These are phyloP conservation scores for Sorghum bicolor DNA, from an alignment of 176 grass and related monocot species.

Conservation along the genomic window DNA sequence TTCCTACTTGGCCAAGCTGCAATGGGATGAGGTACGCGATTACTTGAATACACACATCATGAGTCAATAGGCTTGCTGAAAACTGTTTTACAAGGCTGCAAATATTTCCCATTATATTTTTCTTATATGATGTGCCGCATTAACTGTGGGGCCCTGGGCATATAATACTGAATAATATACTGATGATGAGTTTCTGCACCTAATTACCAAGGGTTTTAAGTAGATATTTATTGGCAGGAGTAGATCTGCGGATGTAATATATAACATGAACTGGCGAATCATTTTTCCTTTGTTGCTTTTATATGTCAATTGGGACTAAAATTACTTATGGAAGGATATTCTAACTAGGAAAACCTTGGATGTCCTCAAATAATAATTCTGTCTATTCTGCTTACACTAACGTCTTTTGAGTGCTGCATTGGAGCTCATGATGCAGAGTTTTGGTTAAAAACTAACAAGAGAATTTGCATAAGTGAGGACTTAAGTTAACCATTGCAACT, in stretches of 20 bases:
- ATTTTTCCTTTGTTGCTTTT: not conserved
- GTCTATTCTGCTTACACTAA: not conserved
- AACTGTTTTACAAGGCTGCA: not conserved
- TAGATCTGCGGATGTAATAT: not conserved
- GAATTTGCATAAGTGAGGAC: not conserved
- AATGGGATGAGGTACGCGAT: slow-evolving; percentile 81
- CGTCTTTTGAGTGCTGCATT: not conserved
- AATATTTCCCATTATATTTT: not conserved
- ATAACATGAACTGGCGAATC: not conserved
- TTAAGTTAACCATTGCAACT: not conserved
- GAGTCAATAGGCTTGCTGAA: not conserved
- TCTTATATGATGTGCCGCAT: not conserved
- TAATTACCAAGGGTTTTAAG: not conserved
- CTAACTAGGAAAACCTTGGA: not conserved
- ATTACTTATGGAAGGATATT: not conserved
- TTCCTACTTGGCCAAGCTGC: slow-evolving; percentile 83
- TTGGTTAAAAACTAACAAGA: not conserved
- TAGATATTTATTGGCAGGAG: not conserved
- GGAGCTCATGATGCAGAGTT: not conserved
- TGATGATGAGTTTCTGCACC: not conserved
- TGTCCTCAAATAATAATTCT: not conserved
- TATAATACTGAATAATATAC: not conserved
- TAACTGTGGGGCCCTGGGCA: not conserved
- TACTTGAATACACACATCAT: not conserved
- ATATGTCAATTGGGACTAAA: not conserved